Evolutionary conservation across 257 asterid genomes (phyloP), one percentile per base, ranked within the genome.

Genomic region (Asclepias syriaca): DNA sequence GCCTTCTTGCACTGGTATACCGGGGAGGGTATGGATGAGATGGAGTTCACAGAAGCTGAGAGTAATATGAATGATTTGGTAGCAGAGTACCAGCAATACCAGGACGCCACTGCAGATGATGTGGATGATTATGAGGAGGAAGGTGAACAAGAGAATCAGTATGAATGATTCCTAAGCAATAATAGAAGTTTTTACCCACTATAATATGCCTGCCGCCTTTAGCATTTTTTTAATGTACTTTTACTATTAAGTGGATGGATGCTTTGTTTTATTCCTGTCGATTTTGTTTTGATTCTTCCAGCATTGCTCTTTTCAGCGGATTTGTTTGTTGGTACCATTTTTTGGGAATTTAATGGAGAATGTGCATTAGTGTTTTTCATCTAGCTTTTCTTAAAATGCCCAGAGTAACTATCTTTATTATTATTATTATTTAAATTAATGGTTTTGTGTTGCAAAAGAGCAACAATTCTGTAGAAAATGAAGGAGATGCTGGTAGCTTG

Each of bases 1-100:
- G 97, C 96, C 9, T 91, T 91, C 85, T 87, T 91, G 94, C 97
- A 91, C 39, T 91, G 97, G 96, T 91, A 91, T 78, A 91, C 97
- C 0, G 97, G 97, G 34, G 97, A 88, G 56, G 96, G 97, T 8
- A 91, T 91, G 97, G 97, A 91, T 39, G 97, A 88, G 54, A 91
- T 91, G 97, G 94, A 91, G 84, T 91, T 91, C 74, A 90, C 97
- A 2, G 96, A 90, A 73, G 97, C 96, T 2, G 97, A 88, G 89
- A 90, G 97, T 64, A 90, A 90, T 72, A 90, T 90, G 96, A 91
- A 91, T 54, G 97, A 91, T 80, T 56, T 91, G 81, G 97, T 91
- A 74, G 94, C 97, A 0, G 96, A 89, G 79, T 91, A 91, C 74
- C 97, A 91, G 85, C 97, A 89, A 68, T 91, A 91, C 64, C 97